Base-by-base conservation (phyloP, 2,329 filamentous ascomycete species). In the Aspergillus vadensis region DNA sequence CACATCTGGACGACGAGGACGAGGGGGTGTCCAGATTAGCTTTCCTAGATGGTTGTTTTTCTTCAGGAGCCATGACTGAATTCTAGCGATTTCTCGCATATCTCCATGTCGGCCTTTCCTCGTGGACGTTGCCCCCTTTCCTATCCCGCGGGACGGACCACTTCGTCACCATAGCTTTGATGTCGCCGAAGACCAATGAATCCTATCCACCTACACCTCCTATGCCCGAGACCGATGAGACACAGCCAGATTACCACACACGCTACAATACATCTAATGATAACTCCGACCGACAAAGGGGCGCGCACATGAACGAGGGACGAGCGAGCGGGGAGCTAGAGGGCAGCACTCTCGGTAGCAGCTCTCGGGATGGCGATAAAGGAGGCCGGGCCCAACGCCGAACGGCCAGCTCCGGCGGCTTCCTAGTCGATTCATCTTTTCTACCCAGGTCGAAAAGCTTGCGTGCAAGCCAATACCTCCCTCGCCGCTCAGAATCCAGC, bases 351-450 rank as follows among this genome's bases (percentile, higher is more conserved):
- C 65, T 76, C 43, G 74, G 72, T 23, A 72, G 70, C 66, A 72
- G 71, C 66, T 76, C 74, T 55, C 73, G 72, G 51, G 74, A 75
- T 56, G 70, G 68, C 14, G 73, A 73, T 17, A 66, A 65, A 60
- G 67, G 66, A 51, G 65, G 62, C 53, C 67, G 66, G 39, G 61
- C 57, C 14, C 71, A 70, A 44, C 65, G 69, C 19, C 70, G 70
- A 55, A 68, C 60, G 9, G 68, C 64, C 39, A 75, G 65, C 63
- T 78, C 78, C 7, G 72, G 79, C 55, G 77, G 77, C 4, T 81
- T 81, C 60, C 67, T 85, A 44, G 71, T 85, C 39, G 80, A 83
- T 65, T 76, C 65, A 71, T 77, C 62, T 62, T 63, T 72, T 62
- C 30, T 73, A 44, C 62, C 72, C 65, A 63, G 70, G 61, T 61